These are phyloP conservation scores for Evernia prunastri DNA, from an alignment of 495 filamentous ascomycete genomes.

Conservation along the genomic window DNA sequence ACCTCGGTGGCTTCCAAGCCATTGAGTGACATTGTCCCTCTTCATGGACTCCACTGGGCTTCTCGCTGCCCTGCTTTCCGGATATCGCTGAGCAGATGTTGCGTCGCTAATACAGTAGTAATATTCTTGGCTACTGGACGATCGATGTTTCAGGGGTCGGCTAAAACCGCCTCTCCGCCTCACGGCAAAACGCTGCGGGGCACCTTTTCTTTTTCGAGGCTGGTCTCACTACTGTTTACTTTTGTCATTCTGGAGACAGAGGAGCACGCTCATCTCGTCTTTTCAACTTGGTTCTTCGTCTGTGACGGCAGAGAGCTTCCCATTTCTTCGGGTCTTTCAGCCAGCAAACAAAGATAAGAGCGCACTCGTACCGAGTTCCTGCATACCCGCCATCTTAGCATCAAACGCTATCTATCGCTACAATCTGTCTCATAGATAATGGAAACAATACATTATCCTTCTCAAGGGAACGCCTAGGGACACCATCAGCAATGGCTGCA, in stretches of 20 bases:
- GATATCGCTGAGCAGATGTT: background rate
- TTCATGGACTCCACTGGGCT: constrained; percentile 22
- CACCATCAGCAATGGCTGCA: constrained; percentile 12
- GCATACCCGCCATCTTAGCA: constrained; percentile 8
- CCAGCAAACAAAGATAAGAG: background rate
- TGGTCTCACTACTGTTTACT: background rate
- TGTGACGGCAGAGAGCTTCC: background rate
- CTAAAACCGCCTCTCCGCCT: background rate
- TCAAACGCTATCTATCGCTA: background rate
- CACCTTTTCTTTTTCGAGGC: background rate
- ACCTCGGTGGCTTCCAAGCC: constrained; percentile 79
- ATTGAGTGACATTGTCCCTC: constrained; percentile 82
- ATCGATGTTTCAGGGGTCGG: constrained; percentile 3
- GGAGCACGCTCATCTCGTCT: background rate
- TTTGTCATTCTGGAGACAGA: background rate
- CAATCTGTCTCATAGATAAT: background rate
- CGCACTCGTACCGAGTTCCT: constrained; percentile 1
- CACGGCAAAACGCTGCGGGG: background rate
- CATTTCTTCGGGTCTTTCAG: background rate
- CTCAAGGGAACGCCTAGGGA: background rate
- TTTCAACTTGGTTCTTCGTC: background rate
- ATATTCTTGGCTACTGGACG: constrained; percentile 6
- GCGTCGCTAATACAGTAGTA: constrained; percentile 12
- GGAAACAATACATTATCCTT: background rate
- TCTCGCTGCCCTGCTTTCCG: constrained; percentile 7